These are phyloP conservation scores for Tephrocybe sp. DNA, from an alignment of 768 basidiomycete genomes.

Conservation along the genomic window DNA sequence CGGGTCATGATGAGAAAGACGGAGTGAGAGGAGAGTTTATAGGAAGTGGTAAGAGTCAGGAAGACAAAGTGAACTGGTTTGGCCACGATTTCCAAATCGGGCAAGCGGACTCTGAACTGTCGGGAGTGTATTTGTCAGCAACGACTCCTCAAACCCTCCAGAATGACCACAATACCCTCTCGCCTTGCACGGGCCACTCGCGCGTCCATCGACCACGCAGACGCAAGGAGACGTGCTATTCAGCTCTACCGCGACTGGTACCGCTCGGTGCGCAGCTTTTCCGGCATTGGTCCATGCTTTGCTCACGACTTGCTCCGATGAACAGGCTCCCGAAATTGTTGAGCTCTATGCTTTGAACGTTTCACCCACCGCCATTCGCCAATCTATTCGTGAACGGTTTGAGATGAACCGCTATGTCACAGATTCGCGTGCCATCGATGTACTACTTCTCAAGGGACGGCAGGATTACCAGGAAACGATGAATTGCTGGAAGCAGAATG, in stretches of 20 bases:
- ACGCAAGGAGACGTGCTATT: constrained; percentile 66
- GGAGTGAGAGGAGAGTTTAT: constrained; percentile 1
- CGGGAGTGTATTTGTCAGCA: constrained; percentile 10
- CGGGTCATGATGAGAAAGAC: constrained; percentile 40
- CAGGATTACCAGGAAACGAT: constrained; percentile 93
- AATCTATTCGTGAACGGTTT: constrained; percentile 81
- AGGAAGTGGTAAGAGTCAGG: constrained; percentile 13
- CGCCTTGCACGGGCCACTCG: constrained; percentile 74
- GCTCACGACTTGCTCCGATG: constrained; percentile 9
- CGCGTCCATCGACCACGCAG: constrained; percentile 51
- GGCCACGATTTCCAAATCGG: constrained; percentile 16
- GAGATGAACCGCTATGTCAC: constrained; percentile 82
- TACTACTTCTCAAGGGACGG: constrained; percentile 78
- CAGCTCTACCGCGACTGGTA: constrained; percentile 93
- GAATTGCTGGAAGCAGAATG: constrained; percentile 90
- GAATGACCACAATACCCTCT: constrained; percentile 78
- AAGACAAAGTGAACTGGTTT: not conserved
- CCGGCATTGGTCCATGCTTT: constrained; percentile 4
- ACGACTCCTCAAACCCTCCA: constrained; percentile 8
- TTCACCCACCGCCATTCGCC: constrained; percentile 73
- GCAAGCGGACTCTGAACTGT: constrained; percentile 18
- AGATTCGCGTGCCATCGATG: constrained; percentile 80
- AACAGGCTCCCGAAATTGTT: constrained; percentile 88
- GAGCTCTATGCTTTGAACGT: constrained; percentile 78
- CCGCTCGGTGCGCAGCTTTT: constrained; percentile 63